Percentiles rank a stretch among this genome's conserved stretches.
phyloP scores from a whole-genome alignment of 129 eudicot genomes.

The Silybum marianum region DNA sequence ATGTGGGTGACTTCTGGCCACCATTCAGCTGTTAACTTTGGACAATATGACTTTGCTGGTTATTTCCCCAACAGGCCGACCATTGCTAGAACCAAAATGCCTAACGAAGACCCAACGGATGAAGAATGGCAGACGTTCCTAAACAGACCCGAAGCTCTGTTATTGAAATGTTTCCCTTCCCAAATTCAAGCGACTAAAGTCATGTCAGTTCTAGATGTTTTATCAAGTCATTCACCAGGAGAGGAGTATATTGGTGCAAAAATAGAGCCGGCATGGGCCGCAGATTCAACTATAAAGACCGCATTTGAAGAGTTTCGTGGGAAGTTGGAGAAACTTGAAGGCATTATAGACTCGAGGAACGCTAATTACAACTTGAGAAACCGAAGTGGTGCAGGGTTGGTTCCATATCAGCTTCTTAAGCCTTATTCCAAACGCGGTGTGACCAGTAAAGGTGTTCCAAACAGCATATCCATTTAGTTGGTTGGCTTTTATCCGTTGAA shows the following conservation, averaged over 20 bases:
- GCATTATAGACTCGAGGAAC: slow-evolving; percentile 56
- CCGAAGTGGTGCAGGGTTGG: slow-evolving; percentile 63
- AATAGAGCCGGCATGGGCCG: slow-evolving; percentile 52
- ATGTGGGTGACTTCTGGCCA: slow-evolving; percentile 77
- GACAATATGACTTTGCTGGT: slow-evolving; percentile 67
- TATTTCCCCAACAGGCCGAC: slow-evolving; percentile 78
- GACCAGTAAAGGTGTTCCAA: slow-evolving; percentile 62
- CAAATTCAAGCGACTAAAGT: slow-evolving; percentile 58
- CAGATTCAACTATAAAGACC: slow-evolving; percentile 38
- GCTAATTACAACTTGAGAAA: slow-evolving; percentile 37
- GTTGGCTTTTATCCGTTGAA: neutral
- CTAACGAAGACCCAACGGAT: slow-evolving; percentile 53
- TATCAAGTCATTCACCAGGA: slow-evolving; percentile 69
- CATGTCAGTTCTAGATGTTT: slow-evolving; percentile 59
- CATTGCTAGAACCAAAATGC: slow-evolving; percentile 57
- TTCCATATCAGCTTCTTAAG: slow-evolving; percentile 66
- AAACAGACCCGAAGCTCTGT: slow-evolving; percentile 42
- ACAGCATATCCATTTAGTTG: slow-evolving; percentile 67
- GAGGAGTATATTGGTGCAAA: slow-evolving; percentile 71
- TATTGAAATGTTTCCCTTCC: slow-evolving; percentile 59
- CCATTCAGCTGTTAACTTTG: slow-evolving; percentile 81
- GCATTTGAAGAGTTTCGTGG: slow-evolving; percentile 54
- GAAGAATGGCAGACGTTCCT: slow-evolving; percentile 41
- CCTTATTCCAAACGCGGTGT: slow-evolving; percentile 68
- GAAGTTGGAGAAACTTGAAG: slow-evolving; percentile 53